phyloP scores from a whole-genome alignment of 331 rosid species.

The Spiraea crenata region DNA sequence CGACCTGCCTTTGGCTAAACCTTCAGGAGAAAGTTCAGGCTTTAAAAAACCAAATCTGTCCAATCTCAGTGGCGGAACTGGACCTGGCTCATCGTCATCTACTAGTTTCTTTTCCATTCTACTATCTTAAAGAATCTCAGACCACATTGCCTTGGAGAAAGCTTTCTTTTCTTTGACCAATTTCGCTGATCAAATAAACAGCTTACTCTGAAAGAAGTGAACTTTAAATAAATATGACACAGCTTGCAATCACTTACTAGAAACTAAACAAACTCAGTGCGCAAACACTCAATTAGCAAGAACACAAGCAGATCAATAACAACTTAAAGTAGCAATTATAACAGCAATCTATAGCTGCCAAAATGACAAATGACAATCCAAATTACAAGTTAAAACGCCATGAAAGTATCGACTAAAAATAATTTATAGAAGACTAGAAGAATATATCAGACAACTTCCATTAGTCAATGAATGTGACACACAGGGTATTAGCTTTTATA shows the following conservation, averaged over 20 bases:
- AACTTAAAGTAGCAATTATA: slow-evolving; percentile 9
- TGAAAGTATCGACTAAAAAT: not conserved
- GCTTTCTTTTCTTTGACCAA: slow-evolving; percentile 10
- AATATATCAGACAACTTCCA: slow-evolving; percentile 6
- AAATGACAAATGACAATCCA: not conserved
- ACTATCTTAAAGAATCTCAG: slow-evolving; percentile 30
- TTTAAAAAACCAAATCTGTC: slow-evolving; percentile 91
- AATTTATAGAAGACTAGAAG: not conserved
- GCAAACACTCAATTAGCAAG: not conserved
- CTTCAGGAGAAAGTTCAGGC: slow-evolving; percentile 62
- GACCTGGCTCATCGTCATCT: slow-evolving; percentile 68
- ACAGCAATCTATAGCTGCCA: slow-evolving; percentile 7
- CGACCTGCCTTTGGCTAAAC: slow-evolving; percentile 49
- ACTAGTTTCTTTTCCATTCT: slow-evolving; percentile 72
- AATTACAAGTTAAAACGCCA: not conserved
- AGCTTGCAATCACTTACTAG: not conserved
- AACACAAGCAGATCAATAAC: not conserved
- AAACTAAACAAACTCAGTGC: not conserved
- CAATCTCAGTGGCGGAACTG: slow-evolving; percentile 63
- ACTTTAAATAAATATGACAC: not conserved
- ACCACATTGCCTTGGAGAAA: slow-evolving; percentile 19
- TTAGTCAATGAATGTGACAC: slow-evolving; percentile 3
- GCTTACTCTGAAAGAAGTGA: slow-evolving; percentile 6
- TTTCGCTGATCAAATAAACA: not conserved
- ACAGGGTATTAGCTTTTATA: slow-evolving; percentile 3